Percentiles rank a stretch among this genome's conserved stretches.
phyloP scores from a whole-genome alignment of 345 rosid genomes.

The Citrus maxima region DNA sequence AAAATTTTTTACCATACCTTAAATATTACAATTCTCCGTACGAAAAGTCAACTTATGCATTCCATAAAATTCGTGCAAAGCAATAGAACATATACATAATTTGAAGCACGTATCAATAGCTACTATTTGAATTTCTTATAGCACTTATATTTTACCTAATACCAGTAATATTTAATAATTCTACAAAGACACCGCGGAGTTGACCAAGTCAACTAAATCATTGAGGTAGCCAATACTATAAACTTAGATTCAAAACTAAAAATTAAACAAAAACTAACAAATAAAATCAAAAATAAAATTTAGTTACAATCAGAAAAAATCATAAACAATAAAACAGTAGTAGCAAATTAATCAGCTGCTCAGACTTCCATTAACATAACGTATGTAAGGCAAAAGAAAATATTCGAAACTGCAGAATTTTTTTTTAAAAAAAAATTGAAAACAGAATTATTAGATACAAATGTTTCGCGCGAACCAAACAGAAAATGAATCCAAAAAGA shows the following conservation, averaged over 20 bases:
- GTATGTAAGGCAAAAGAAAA: background rate
- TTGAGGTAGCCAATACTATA: background rate
- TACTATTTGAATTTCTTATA: background rate
- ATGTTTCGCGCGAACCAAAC: conserved; percentile 27
- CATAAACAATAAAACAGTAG: background rate
- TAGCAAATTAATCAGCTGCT: background rate
- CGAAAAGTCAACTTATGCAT: background rate
- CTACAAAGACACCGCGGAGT: background rate
- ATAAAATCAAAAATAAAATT: background rate
- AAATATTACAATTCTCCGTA: background rate
- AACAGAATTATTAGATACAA: too few species aligned
- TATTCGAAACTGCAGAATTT: background rate
- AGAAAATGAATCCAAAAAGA: background rate
- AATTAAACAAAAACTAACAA: background rate
- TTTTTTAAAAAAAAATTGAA: background rate
- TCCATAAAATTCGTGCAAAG: background rate
- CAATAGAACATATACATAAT: background rate
- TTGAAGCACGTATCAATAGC: background rate
- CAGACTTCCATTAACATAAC: background rate
- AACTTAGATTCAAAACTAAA: background rate
- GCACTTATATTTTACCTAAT: background rate
- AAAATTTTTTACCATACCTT: background rate
- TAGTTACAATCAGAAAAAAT: background rate
- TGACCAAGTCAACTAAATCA: conserved; percentile 11
- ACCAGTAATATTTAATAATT: too few species aligned